A percentile compares a stretch with the other conserved stretches of the same genome.
phyloP scores from a whole-genome alignment of 805 yeast genomes.

The Hanseniaspora lachancei region DNA sequence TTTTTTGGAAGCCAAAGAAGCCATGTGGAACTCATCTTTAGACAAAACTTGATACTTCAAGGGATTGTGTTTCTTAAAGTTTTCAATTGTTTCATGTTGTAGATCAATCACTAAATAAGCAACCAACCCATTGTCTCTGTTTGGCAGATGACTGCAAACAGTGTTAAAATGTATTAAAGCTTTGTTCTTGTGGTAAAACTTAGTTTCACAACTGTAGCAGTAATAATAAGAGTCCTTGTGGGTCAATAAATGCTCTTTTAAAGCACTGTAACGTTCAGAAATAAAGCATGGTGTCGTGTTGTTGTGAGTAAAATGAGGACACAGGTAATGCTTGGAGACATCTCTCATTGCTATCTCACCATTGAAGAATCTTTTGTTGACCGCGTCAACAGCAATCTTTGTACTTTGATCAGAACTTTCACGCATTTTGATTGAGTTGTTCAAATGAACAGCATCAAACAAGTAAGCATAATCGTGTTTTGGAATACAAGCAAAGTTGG shows the following conservation, averaged over 20 bases:
- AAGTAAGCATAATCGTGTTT: slow-evolving; percentile 2
- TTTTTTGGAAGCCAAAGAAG: slow-evolving; percentile 2
- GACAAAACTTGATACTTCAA: not conserved
- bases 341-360: not conserved
- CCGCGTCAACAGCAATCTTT: not conserved
- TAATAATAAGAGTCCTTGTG: not conserved
- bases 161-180: not conserved
- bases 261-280: slow-evolving; percentile 7
- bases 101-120: not conserved
- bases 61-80: not conserved
- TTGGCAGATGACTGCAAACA: not conserved
- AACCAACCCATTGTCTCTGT: not conserved
- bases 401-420: not conserved
- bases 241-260: slow-evolving; percentile 9
- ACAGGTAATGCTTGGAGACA: slow-evolving; percentile 5
- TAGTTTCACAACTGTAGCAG: not conserved
- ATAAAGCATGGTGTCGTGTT: slow-evolving; percentile 9
- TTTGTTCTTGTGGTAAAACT: not conserved
- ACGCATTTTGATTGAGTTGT: not conserved
- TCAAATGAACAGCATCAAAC: slow-evolving; percentile 1
- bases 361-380: slow-evolving; percentile 1
- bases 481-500: not conserved
- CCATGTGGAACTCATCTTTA: slow-evolving; percentile 1
- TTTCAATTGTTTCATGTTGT: not conserved
- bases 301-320: slow-evolving; percentile 2